Evolutionary conservation across 1,284 basidiomycete genomes (phyloP).

Genomic region (Cystobasidium sp.): DNA sequence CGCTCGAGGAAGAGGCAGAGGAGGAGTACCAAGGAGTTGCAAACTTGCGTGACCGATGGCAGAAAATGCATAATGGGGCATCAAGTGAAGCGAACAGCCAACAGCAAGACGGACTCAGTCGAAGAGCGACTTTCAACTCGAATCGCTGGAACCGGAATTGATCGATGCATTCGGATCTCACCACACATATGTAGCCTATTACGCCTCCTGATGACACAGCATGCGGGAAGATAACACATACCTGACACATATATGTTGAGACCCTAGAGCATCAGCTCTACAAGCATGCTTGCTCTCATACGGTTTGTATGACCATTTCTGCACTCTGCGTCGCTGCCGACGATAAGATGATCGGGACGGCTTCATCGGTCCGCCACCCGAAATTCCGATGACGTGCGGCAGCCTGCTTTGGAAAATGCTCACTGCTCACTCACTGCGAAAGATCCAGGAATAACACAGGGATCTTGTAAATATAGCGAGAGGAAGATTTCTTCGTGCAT

Average conservation of each 20-base stretch:
- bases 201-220: neutral
- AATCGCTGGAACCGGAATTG: neutral
- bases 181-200: neutral
- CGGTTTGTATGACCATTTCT: neutral
- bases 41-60: slow-evolving; percentile 42
- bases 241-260: neutral
- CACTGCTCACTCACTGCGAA: neutral
- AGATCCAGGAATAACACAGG: neutral
- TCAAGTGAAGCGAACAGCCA: neutral
- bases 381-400: slow-evolving; percentile 17
- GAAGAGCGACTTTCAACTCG: slow-evolving; percentile 8
- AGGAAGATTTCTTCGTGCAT: too few species aligned
- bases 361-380: neutral
- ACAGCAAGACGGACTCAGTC: slow-evolving; percentile 1
- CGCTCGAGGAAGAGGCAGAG: slow-evolving; percentile 1
- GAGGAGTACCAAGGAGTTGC: slow-evolving; percentile 43
- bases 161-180: neutral
- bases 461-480: neutral
- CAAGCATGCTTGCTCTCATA: neutral
- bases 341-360: neutral
- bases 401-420: neutral
- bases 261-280: neutral
- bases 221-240: neutral
- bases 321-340: neutral
- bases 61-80: slow-evolving; percentile 15